Evolutionary conservation across 805 yeast species (phyloP).

Genomic region (Kluyveromyces nonfermentans): DNA sequence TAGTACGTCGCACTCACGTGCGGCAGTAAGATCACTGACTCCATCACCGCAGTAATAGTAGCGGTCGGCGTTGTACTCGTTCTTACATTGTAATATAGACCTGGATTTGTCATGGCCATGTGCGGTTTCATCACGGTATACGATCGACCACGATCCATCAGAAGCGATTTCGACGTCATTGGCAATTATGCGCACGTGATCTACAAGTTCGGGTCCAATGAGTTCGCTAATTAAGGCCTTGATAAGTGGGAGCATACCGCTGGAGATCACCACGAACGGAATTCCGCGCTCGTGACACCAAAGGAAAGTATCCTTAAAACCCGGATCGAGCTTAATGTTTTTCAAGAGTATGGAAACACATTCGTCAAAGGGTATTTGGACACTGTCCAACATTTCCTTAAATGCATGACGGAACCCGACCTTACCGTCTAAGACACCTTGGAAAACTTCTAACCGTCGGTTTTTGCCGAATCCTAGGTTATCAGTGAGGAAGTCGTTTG

Average conservation of each 20-base stretch:
- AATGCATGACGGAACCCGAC: constrained; percentile 75
- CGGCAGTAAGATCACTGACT: constrained; percentile 89
- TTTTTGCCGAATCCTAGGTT: constrained; percentile 75
- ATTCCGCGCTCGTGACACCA: constrained; percentile 67
- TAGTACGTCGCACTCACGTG: constrained; percentile 84
- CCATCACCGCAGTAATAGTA: constrained; percentile 97
- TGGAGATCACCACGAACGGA: constrained; percentile 80
- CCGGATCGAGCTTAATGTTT: constrained; percentile 76
- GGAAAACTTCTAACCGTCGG: constrained; percentile 57
- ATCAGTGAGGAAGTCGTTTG: constrained; percentile 88
- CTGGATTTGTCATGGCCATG: constrained; percentile 94
- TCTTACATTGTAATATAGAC: constrained; percentile 47
- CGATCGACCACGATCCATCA: constrained; percentile 69
- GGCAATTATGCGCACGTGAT: constrained; percentile 50
- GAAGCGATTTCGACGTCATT: constrained; percentile 56
- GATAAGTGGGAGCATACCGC: constrained; percentile 93
- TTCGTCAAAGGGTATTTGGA: constrained; percentile 65
- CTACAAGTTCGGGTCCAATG: constrained; percentile 67
- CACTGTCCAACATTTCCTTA: constrained; percentile 71
- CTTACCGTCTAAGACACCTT: constrained; percentile 60
- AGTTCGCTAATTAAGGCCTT: constrained; percentile 62
- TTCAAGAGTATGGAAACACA: constrained; percentile 63
- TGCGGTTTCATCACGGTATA: constrained; percentile 72
- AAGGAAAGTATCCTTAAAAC: constrained; percentile 69
- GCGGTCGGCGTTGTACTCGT: constrained; percentile 23